Percentiles rank a stretch among this genome's conserved stretches.
Conservation (phyloP, 495 filamentous ascomycete species). For the Ascobolus immersus region DNA sequence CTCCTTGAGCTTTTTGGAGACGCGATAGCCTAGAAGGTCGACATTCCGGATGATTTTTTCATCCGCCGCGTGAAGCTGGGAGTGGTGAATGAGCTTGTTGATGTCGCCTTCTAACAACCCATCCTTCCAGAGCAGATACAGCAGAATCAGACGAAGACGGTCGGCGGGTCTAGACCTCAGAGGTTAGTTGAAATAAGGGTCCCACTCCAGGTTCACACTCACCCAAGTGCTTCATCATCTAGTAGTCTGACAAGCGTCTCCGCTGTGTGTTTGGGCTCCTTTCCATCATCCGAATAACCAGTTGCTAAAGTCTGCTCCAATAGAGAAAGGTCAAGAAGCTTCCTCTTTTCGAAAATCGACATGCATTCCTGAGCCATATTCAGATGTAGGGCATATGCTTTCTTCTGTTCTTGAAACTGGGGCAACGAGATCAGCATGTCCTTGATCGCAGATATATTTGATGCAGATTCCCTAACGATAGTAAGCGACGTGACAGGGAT, state of each 20-base stretch:
- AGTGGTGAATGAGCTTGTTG: slow-evolving; percentile 59
- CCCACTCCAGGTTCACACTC: background rate
- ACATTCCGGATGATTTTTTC: slow-evolving; percentile 50
- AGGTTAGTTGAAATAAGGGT: slow-evolving; percentile 13
- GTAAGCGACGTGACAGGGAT: background rate
- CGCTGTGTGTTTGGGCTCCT: slow-evolving; percentile 67
- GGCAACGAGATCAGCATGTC: slow-evolving; percentile 90
- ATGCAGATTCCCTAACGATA: slow-evolving; percentile 28
- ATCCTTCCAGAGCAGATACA: slow-evolving; percentile 69
- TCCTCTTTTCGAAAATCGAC: slow-evolving; percentile 63
- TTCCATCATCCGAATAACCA: slow-evolving; percentile 74
- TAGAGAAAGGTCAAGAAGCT: slow-evolving; percentile 63
- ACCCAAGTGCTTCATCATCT: slow-evolving; percentile 32
- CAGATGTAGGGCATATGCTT: slow-evolving; percentile 80
- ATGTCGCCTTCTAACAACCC: slow-evolving; percentile 75
- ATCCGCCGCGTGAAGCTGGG: slow-evolving; percentile 48
- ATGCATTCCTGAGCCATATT: slow-evolving; percentile 98
- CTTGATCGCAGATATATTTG: slow-evolving; percentile 71
- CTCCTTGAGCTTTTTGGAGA: slow-evolving; percentile 52
- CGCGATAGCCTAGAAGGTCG: slow-evolving; percentile 53
- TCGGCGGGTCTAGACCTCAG: slow-evolving; percentile 34
- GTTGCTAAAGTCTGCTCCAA: slow-evolving; percentile 73
- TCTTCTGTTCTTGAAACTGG: slow-evolving; percentile 83
- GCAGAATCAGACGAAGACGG: slow-evolving; percentile 54
- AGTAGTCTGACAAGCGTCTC: slow-evolving; percentile 65